Base-by-base conservation (phyloP, 805 yeast species). In the Candida chilensis region DNA sequence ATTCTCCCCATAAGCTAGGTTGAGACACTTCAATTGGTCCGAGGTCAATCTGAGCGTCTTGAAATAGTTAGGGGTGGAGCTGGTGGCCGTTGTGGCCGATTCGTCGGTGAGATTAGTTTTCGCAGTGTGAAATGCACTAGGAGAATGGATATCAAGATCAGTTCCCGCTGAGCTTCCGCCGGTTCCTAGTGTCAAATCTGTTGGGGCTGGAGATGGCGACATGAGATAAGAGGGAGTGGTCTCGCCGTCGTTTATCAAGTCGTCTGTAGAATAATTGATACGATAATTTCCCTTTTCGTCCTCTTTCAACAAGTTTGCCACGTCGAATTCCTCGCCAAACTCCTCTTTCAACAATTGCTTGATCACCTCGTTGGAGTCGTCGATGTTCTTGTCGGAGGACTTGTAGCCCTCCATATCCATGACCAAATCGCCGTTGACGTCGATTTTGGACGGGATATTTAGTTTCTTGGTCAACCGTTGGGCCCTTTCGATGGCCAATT, bases 381-480 rank as follows among this genome's bases (percentile, higher is more conserved):
- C 77, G 24, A 82, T 73, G 49, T 80, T 85, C 40, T 78, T 75
- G 30, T 78, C 81, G 43, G 79, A 86, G 20, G 94, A 81, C 54
- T 88, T 90, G 57, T 92, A 92, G 12, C 98, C 98, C 43, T 87
- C 94, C 78, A 90, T 85, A 56, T 92, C 98, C 27, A 92, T 59
- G 25, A 87, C 71, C 42, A 92, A 66, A 47, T 87, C 95, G 9
- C 98, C 98, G 44, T 85, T 83, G 37, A 80, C 78, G 38, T 84
- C 94, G 21, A 88, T 71, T 40, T 78, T 84, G 17, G 94, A 78
- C 1, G 96, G 96, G 19, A 92, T 87, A 47, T 87, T 84, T 24
- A 85, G 63, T 47, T 68, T 76, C 40, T 72, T 69, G 17, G 90
- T 74, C 16, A 85, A 59, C 25, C 73, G 73, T 35, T 67, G 64